Base-by-base conservation (phyloP, 805 yeast genomes). In the Wickerhamomyces tratensis region DNA sequence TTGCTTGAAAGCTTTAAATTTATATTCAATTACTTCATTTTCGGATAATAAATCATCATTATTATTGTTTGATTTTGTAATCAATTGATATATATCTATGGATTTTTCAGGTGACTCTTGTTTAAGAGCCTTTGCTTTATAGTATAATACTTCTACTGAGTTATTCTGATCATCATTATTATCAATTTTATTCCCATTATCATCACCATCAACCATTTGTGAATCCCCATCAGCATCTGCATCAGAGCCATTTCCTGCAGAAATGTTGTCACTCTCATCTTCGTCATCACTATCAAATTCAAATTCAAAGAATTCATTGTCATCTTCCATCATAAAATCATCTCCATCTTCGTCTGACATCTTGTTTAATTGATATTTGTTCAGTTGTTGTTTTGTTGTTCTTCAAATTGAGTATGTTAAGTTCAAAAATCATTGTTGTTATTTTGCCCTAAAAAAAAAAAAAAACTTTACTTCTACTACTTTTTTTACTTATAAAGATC, bases 271-370 rank as follows among this genome's bases (percentile, higher is more conserved):
- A 15, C 52, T 56, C 13, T 55, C 53, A 20, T 56, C 59, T 0
- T 31, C 34, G 2, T 31, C 34, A 31, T 31, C 34, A 13, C 11
- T 12, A 5, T 54, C 56, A 39, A 65, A 65, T 43, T 66, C 71
- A 41, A 65, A 65, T 41, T 66, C 70, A 42, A 64, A 65, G 25
- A 68, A 64, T 44, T 65, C 71, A 41, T 66, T 68, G 30, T 14
- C 36, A 15, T 39, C 40, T 1, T 66, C 64, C 40, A 54, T 39
- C 14, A 52, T 49, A 47, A 48, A 64, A 25, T 61, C 66, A 15
- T 9, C 26, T 20, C 25, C 36, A 35, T 31, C 34, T 6, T 31
- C 34, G 11, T 31, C 34, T 8, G 34, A 31, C 34, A 31, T 31
- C 31, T 29, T 29, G 20, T 20, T 20, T 20, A 20, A 20, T 20